A percentile compares a stretch with the other conserved stretches of the same genome.
Evolutionary conservation across 2,329 filamentous ascomycete genomes (phyloP).

Genomic region (Proliferodiscus dingleyae): DNA sequence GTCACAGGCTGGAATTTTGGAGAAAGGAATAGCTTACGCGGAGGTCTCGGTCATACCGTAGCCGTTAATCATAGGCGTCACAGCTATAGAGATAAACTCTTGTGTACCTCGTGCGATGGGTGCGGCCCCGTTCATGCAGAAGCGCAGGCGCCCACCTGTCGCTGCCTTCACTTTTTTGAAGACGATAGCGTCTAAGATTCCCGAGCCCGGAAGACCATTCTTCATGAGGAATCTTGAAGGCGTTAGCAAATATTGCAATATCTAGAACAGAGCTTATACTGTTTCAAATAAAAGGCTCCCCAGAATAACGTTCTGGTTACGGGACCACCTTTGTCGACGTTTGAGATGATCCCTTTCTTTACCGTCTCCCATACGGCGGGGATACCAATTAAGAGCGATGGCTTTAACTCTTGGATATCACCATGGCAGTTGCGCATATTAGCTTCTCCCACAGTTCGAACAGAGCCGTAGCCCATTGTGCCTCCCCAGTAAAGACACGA

Average conservation of each 20-base stretch:
- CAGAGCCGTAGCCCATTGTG: slow-evolving; percentile 86
- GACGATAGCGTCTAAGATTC: slow-evolving; percentile 70
- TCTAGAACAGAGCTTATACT: no score
- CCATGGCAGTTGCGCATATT: slow-evolving; percentile 85
- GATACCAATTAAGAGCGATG: slow-evolving; percentile 85
- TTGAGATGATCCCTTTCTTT: slow-evolving; percentile 81
- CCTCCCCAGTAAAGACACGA: slow-evolving; percentile 80
- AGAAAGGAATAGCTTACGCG: slow-evolving; percentile 37
- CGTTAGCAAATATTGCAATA: no score
- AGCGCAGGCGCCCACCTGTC: slow-evolving; percentile 79
- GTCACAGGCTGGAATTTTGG: neutral
- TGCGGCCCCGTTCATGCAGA: slow-evolving; percentile 89
- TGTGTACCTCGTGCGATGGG: slow-evolving; percentile 82
- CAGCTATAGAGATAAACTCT: slow-evolving; percentile 80
- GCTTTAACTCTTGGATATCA: slow-evolving; percentile 85
- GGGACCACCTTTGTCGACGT: slow-evolving; percentile 64
- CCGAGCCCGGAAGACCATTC: slow-evolving; percentile 57
- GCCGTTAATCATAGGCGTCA: slow-evolving; percentile 87
- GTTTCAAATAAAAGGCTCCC: slow-evolving; percentile 54
- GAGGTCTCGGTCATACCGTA: slow-evolving; percentile 92
- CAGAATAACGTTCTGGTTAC: slow-evolving; percentile 72
- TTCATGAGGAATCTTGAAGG: slow-evolving; percentile 50
- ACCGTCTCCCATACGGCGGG: slow-evolving; percentile 95
- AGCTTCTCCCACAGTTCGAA: slow-evolving; percentile 76
- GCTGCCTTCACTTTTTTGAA: slow-evolving; percentile 87